These are phyloP conservation scores for Cladosporium sphaerospermum DNA, from an alignment of 2,329 filamentous ascomycete species.

Conservation along the genomic window DNA sequence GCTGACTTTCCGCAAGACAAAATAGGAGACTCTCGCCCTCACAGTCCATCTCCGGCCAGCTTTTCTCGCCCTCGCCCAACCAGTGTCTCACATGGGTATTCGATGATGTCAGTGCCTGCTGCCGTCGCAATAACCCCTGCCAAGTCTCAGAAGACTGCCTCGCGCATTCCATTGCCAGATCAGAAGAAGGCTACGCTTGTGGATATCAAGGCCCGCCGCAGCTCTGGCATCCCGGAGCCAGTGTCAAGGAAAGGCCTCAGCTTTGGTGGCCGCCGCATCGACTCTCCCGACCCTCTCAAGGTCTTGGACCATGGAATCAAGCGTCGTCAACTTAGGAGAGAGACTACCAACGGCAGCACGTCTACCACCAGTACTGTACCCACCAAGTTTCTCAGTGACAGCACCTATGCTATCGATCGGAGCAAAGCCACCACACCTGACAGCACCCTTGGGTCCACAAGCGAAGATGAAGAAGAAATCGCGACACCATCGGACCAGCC, in stretches of 20 bases:
- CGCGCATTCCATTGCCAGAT: conserved; percentile 24
- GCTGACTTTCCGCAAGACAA: neutral
- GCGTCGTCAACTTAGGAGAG: conserved; percentile 18
- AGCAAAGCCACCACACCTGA: conserved; percentile 22
- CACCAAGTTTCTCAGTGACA: neutral
- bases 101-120: conserved; percentile 1
- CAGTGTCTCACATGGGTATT: conserved; percentile 7
- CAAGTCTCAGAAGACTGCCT: conserved; percentile 18
- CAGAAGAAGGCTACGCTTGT: conserved; percentile 22
- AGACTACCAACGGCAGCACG: conserved; percentile 15
- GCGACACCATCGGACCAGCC: conserved; percentile 17
- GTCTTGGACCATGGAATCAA: conserved; percentile 24
- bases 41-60: conserved; percentile 22
- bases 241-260: conserved; percentile 12
- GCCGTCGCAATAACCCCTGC: neutral
- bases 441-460: conserved; percentile 16
- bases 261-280: conserved; percentile 19
- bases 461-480: conserved; percentile 22
- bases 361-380: conserved; percentile 13
- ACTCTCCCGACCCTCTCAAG: conserved; percentile 19
- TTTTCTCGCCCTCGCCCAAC: conserved; percentile 22
- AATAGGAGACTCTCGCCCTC: conserved; percentile 14
- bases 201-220: conserved; percentile 16
- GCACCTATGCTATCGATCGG: conserved; percentile 10
- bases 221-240: conserved; percentile 8